Evolutionary conservation across 768 basidiomycete genomes (phyloP).

Genomic region (Phanerochaete sordida): DNA sequence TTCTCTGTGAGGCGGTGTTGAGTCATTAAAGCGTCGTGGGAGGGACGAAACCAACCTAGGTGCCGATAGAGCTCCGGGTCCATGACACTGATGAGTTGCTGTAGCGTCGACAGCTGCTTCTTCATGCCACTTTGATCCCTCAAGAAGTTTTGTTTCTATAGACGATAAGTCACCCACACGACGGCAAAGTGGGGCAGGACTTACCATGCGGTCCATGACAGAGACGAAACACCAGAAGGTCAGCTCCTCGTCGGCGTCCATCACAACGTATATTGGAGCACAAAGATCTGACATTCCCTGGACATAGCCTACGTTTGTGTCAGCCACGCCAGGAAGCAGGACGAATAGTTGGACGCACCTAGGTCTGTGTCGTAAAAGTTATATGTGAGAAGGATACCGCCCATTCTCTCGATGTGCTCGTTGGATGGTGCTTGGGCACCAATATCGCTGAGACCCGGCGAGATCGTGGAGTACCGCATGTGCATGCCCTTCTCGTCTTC

Average conservation of each 20-base stretch:
- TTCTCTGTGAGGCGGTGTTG: conserved; percentile 49
- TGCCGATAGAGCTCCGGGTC: conserved; percentile 95
- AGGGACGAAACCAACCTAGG: conserved; percentile 48
- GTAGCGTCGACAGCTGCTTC: conserved; percentile 83
- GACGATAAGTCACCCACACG: not conserved
- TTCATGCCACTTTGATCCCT: conserved; percentile 99
- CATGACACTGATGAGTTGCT: conserved; percentile 89
- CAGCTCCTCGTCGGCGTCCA: conserved; percentile 83
- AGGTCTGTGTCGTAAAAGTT: conserved; percentile 87
- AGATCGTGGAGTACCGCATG: conserved; percentile 66
- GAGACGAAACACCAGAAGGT: conserved; percentile 97
- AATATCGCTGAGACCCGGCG: conserved; percentile 66
- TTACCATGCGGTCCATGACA: conserved; percentile 93
- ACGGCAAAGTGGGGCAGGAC: conserved; percentile 21
- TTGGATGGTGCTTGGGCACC: conserved; percentile 88
- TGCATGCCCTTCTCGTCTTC: conserved; percentile 56
- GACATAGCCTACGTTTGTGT: conserved; percentile 68
- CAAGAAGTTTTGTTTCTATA: conserved; percentile 89
- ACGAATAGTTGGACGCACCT: conserved; percentile 47
- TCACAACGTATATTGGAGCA: conserved; percentile 89
- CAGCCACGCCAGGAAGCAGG: not conserved
- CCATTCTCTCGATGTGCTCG: conserved; percentile 88
- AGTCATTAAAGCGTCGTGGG: not conserved
- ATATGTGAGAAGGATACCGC: conserved; percentile 84
- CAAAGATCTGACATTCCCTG: conserved; percentile 99